Percentiles rank a stretch among this genome's conserved stretches.
phyloP scores from a whole-genome alignment of 31 red algal genomes.

The Odonthalia washingtoniensis region DNA sequence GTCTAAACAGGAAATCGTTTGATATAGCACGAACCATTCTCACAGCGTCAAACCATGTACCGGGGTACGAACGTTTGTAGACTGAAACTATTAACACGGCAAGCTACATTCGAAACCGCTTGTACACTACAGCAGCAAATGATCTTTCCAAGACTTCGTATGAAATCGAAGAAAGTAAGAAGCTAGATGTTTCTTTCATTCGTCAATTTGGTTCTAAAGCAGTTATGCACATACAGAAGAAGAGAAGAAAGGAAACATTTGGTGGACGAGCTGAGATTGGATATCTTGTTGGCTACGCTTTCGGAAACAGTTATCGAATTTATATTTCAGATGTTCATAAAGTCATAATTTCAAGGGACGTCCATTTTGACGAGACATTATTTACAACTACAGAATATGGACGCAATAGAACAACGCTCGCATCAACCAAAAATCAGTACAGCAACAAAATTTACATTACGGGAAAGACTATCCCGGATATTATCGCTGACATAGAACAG shows the following conservation, averaged over 20 bases:
- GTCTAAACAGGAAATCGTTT: too few species aligned
- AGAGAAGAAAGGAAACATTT: background rate
- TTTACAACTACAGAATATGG: too few species aligned
- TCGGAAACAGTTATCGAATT: background rate
- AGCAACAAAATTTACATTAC: too few species aligned
- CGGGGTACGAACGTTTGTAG: too few species aligned
- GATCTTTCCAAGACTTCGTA: background rate
- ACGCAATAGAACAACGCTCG: too few species aligned
- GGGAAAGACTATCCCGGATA: too few species aligned
- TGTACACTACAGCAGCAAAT: background rate
- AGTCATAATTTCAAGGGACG: background rate
- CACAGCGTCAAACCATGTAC: too few species aligned
- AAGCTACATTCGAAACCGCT: background rate
- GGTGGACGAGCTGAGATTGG: background rate
- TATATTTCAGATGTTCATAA: background rate
- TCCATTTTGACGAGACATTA: too few species aligned
- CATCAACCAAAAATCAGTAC: too few species aligned
- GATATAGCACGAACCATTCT: too few species aligned
- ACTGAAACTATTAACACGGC: background rate
- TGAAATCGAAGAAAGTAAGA: background rate
- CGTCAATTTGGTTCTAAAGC: background rate
- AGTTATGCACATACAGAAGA: background rate
- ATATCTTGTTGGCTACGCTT: background rate
- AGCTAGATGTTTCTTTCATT: background rate
- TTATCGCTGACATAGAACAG: too few species aligned